A percentile compares a stretch with the other conserved stretches of the same genome.
phyloP scores from a whole-genome alignment of 257 asterid species.

The Ilex asprella region DNA sequence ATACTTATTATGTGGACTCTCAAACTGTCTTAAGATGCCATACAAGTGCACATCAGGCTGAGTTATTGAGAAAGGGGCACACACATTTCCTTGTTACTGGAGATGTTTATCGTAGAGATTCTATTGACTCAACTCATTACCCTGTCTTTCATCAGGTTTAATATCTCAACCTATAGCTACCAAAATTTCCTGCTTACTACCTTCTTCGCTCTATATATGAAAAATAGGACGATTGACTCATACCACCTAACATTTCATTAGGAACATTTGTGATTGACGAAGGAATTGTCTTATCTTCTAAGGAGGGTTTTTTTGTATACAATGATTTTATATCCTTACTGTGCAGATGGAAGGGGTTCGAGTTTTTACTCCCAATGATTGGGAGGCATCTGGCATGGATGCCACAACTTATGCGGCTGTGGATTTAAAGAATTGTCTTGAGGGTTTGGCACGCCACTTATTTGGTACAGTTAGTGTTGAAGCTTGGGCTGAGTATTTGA shows the following conservation, averaged over 20 bases:
- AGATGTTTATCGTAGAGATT: constrained; percentile 95
- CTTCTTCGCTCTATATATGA: background rate
- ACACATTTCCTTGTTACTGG: constrained; percentile 84
- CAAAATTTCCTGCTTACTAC: background rate
- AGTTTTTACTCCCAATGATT: constrained; percentile 65
- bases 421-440: constrained; percentile 89
- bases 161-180: constrained; percentile 1
- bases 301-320: constrained; percentile 16
- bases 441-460: constrained; percentile 81
- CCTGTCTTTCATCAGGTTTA: constrained; percentile 98
- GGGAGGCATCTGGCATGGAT: constrained; percentile 73
- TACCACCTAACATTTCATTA: no score
- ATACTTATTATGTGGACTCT: constrained; percentile 86
- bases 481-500: background rate
- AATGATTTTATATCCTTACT: constrained; percentile 9
- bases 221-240: no score
- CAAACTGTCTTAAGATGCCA: constrained; percentile 94
- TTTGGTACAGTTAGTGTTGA: constrained; percentile 42
- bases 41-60: constrained; percentile 98
- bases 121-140: constrained; percentile 92
- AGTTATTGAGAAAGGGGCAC: constrained; percentile 61
- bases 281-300: no score
- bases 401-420: constrained; percentile 73
- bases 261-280: no score
- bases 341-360: constrained; percentile 96